Base-by-base conservation (phyloP, 768 basidiomycete genomes). In the Tephrocybe sp. region DNA sequence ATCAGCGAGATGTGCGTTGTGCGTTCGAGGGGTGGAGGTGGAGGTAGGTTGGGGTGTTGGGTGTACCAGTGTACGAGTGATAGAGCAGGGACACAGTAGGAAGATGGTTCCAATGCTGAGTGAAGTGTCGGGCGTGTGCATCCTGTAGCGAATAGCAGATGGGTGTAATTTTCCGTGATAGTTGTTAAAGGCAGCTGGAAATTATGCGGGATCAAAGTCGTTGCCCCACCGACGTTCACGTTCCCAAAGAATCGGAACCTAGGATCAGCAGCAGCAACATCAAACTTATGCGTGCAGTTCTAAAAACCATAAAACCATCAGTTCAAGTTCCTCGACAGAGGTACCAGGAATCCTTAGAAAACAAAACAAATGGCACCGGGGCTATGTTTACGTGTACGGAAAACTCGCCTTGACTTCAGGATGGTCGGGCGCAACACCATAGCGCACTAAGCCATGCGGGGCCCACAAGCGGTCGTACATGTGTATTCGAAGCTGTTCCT, bases 231-330 rank as follows among this genome's bases (percentile, higher is more conserved):
- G 46, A 90, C 65, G 51, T 89, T 82, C 12, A 96, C 86, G 61
- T 98, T 97, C 28, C 95, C 97, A 66, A 96, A 96, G 70, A 92
- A 98, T 16, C 78, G 74, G 58, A 98, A 84, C 2, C 95, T 82
- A 0, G 82, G 71, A 61, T 98, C 94, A n/a, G 67, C 54, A 0
- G 92, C 90, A 1, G 85, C 78, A 22, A 76, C 71, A 61, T 96
- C 92, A 58, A 99, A 98, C 73, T 96, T 98, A 70, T 96, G 83
- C 19, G 88, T 92, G 69, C 94, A 97, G 67, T 98, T 98, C 95
- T 98, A 31, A 18, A 38, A 2, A 49, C 58, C 15, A 30, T 35
- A 36, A 27, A 30, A 41, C 9, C n/a, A n/a, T n/a, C n/a, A n/a
- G n/a, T n/a, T n/a, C n/a, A n/a, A 19, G n/a, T 11, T 25, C 34